These are phyloP conservation scores for Cutaneotrichosporon mucoides DNA, from an alignment of 1,284 basidiomycete genomes.

Conservation along the genomic window DNA sequence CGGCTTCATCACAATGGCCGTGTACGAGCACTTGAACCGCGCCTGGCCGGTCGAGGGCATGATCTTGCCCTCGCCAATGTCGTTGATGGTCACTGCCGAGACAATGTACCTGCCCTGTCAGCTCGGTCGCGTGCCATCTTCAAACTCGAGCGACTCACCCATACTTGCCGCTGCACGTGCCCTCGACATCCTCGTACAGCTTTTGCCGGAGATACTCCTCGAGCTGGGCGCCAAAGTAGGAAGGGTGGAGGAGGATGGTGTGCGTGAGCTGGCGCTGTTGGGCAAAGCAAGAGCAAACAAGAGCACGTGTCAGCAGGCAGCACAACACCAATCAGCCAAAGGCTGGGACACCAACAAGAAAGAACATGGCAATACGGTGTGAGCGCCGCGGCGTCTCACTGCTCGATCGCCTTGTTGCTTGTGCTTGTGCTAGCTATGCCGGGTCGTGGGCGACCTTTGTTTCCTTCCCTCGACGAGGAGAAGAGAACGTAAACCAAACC, in stretches of 20 bases:
- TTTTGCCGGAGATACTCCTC: constrained; percentile 87
- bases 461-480: too few species aligned
- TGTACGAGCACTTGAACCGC: constrained; percentile 84
- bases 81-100: constrained; percentile 82
- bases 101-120: constrained; percentile 74
- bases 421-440: too few species aligned
- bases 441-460: too few species aligned
- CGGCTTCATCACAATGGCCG: constrained; percentile 93
- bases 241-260: constrained; percentile 92
- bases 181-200: constrained; percentile 93
- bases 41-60: constrained; percentile 89
- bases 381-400: too few species aligned
- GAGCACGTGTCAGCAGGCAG: constrained; percentile 12
- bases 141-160: constrained; percentile 51
- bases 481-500: too few species aligned
- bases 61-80: constrained; percentile 87
- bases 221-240: constrained; percentile 96
- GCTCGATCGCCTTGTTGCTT: too few species aligned
- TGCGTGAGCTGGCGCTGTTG: constrained; percentile 87
- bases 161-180: constrained; percentile 91
- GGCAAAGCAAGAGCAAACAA: constrained; percentile 5
- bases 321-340: background rate
- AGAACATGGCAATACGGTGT: constrained; percentile 35
- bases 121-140: background rate
- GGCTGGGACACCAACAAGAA: constrained; percentile 42